A percentile compares a stretch with the other conserved stretches of the same genome.
Conservation (phyloP, 129 eudicot genomes). For the Glebionis coronaria region DNA sequence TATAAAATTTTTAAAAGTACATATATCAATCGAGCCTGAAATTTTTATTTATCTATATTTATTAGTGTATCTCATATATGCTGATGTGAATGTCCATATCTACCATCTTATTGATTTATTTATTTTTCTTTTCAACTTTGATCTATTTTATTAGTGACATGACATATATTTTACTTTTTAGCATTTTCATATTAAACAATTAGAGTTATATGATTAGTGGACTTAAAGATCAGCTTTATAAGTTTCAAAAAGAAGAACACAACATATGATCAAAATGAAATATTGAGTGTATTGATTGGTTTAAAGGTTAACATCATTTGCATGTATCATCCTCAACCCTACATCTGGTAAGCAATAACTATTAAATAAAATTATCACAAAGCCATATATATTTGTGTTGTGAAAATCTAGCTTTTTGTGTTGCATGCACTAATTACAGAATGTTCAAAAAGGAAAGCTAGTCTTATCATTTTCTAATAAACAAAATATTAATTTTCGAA, state of each 20-base stretch:
- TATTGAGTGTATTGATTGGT: not conserved
- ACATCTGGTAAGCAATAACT: slow-evolving; percentile 10
- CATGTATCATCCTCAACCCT: slow-evolving; percentile 2
- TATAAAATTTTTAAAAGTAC: too few relatives aligned
- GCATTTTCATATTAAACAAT: not conserved
- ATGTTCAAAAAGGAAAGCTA: slow-evolving; percentile 5
- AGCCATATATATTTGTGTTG: slow-evolving; percentile 2
- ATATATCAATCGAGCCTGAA: too few relatives aligned
- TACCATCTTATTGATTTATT: not conserved
- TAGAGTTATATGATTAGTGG: not conserved
- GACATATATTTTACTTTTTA: slow-evolving; percentile 11
- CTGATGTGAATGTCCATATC: not conserved
- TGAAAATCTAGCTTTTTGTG: slow-evolving; percentile 3
- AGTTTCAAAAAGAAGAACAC: slow-evolving; percentile 10
- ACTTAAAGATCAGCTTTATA: not conserved
- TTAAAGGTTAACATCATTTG: not conserved
- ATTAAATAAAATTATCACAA: slow-evolving; percentile 19
- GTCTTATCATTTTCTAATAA: not conserved
- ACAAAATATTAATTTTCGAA: not conserved
- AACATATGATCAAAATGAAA: not conserved
- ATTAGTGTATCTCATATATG: too few relatives aligned
- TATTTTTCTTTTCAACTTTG: not conserved
- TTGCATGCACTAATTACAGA: slow-evolving; percentile 18
- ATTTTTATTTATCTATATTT: too few relatives aligned
- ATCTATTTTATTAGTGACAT: not conserved